Conservation (phyloP, 331 rosid genomes). For the Erythrophleum ivorense region DNA sequence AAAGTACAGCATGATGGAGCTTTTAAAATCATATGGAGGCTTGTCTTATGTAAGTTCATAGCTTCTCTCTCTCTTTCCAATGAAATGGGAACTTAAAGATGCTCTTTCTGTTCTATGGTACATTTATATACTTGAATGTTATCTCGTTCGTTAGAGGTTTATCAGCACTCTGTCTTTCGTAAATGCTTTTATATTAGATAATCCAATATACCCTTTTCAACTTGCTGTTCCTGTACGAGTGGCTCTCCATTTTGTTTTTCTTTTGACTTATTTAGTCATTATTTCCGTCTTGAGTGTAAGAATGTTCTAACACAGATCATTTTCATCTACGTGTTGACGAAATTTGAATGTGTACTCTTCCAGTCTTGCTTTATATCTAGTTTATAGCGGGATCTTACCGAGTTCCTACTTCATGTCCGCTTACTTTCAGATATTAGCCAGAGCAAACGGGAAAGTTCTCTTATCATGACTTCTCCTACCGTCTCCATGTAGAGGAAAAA, state of each 20-base stretch:
- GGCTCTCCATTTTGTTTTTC: neutral
- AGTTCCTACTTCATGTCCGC: neutral
- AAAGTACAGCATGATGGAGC: conserved; percentile 65
- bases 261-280: neutral
- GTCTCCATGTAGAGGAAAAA: neutral
- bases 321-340: neutral
- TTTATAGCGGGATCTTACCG: neutral
- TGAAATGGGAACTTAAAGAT: neutral
- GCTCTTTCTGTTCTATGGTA: neutral
- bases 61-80: neutral
- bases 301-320: neutral
- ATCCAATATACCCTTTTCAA: neutral
- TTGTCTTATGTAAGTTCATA: conserved; percentile 75
- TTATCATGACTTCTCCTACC: neutral
- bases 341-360: neutral
- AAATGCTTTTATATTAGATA: neutral
- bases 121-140: neutral
- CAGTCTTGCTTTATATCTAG: neutral
- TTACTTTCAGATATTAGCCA: neutral
- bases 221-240: neutral
- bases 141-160: neutral
- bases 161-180: neutral
- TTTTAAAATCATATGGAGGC: conserved; percentile 81
- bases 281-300: neutral
- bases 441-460: neutral